These are phyloP conservation scores for Peronospora destructor DNA, from an alignment of 352 stramenopile species.

Conservation along the genomic window DNA sequence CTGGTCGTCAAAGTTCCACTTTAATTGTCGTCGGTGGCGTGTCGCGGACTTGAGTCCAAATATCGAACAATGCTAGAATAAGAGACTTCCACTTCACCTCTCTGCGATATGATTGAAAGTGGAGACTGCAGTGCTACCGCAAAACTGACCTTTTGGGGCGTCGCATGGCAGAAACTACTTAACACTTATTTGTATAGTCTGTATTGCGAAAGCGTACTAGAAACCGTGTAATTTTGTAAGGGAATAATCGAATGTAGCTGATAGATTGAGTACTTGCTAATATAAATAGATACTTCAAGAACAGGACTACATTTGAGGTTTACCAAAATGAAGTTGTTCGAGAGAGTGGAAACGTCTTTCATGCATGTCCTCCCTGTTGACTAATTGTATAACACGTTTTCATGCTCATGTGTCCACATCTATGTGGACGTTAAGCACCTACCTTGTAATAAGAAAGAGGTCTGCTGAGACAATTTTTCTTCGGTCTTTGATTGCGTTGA, in stretches of 20 bases:
- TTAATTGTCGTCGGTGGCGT: conserved; percentile 12
- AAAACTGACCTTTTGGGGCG: conserved; percentile 4
- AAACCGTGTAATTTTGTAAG: background rate
- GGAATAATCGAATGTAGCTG: background rate
- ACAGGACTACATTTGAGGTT: background rate
- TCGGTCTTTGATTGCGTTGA: background rate
- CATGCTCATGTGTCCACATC: background rate
- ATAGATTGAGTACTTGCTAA: background rate
- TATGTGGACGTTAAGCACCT: background rate
- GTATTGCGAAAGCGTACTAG: background rate
- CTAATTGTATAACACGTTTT: background rate
- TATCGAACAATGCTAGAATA: conserved; percentile 5
- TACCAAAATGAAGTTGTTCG: too few species aligned
- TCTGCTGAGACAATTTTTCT: background rate
- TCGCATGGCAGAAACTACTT: conserved; percentile 3
- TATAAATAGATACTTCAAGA: background rate
- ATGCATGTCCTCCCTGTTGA: too few species aligned
- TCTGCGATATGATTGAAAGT: conserved; percentile 3
- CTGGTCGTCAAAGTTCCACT: background rate
- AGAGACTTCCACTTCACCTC: background rate
- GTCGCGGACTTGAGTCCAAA: conserved; percentile 25
- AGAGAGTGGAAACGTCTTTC: too few species aligned
- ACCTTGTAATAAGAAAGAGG: background rate
- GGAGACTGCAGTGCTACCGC: background rate
- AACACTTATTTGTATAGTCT: background rate